Conservation (phyloP, 2,329 filamentous ascomycete species). For the Fusarium sororula region DNA sequence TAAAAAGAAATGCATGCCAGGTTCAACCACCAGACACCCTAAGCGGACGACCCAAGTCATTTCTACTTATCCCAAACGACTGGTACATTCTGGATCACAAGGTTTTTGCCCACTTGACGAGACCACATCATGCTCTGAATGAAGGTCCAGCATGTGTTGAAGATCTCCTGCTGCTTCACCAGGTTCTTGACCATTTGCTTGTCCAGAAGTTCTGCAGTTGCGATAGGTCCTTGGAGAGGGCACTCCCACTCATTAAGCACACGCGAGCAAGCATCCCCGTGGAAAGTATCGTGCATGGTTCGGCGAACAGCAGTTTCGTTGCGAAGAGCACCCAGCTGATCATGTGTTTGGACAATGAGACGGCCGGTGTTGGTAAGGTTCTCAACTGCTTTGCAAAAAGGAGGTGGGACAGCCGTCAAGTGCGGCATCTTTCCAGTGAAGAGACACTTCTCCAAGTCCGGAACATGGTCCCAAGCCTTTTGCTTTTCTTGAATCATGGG, state of each 20-base stretch:
- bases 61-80: constrained; percentile 2
- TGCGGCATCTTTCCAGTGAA: not conserved
- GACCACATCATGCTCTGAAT: not conserved
- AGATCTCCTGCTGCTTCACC: constrained; percentile 1
- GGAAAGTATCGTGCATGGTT: not conserved
- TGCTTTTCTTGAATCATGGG: not conserved
- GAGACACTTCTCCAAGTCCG: not conserved
- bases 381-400: not conserved
- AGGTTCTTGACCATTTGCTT: not conserved
- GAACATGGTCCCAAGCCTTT: not conserved
- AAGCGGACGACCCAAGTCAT: not conserved
- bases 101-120: not conserved
- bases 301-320: not conserved
- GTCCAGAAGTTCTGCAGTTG: not conserved
- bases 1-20: not conserved
- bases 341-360: constrained; percentile 3
- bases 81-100: not conserved
- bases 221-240: not conserved
- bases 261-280: constrained; percentile 20
- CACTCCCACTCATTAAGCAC: constrained; percentile 33
- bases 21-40: not conserved
- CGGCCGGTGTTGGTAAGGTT: constrained; percentile 8
- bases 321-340: not conserved
- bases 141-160: constrained; percentile 2
- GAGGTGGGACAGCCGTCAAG: not conserved